Evolutionary conservation across 768 basidiomycete species (phyloP).

Genomic region (Agaricus subrufescens): DNA sequence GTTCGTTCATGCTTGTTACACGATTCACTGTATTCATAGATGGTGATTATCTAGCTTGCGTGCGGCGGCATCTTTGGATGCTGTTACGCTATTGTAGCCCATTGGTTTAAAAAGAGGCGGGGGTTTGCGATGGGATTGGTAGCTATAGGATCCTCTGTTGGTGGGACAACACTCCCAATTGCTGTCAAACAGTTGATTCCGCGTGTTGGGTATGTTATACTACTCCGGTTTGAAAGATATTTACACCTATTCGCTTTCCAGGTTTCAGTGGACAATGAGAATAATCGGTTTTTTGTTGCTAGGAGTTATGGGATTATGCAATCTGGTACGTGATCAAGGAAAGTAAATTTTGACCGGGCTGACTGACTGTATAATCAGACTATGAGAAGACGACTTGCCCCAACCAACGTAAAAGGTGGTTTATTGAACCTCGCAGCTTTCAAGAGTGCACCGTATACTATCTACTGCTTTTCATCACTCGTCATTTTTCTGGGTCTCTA

Average conservation of each 20-base stretch:
- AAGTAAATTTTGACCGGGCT: not conserved
- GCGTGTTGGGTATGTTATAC: constrained; percentile 31
- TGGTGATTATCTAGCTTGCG: constrained; percentile 26
- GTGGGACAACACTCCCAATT: constrained; percentile 68
- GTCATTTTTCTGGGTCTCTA: constrained; percentile 68
- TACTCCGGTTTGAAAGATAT: not conserved
- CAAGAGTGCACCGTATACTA: constrained; percentile 44
- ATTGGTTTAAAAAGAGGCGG: constrained; percentile 68
- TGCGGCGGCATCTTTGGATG: constrained; percentile 62
- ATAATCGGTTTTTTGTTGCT: constrained; percentile 63
- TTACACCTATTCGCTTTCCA: constrained; percentile 18
- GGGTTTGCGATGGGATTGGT: constrained; percentile 59
- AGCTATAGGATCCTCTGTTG: constrained; percentile 63
- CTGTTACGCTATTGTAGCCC: constrained; percentile 52
- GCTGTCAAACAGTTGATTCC: constrained; percentile 51
- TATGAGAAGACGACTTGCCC: constrained; percentile 49
- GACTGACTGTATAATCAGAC: constrained; percentile 19
- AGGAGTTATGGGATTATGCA: constrained; percentile 45
- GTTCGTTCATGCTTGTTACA: constrained; percentile 12
- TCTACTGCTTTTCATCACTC: constrained; percentile 56
- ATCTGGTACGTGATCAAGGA: constrained; percentile 32
- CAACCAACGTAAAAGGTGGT: constrained; percentile 48
- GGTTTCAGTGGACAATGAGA: constrained; percentile 78
- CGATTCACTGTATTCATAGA: not conserved
- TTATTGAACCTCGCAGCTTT: constrained; percentile 53